These are phyloP conservation scores for sweet orange (Citrus sinensis) DNA, from an alignment of 345 rosid genomes.

Conservation along the genomic window DVS_A1.0 CM039165.1:25563501-25564000, in stretches of 20 bases:
- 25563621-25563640: conserved; percentile 50
- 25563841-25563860: not conserved
- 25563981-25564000: not conserved
- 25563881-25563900: not conserved
- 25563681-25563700: conserved; percentile 43
- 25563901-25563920: not conserved
- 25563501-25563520: conserved; percentile 26
- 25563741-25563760: not conserved
- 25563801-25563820: not conserved
- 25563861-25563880: not conserved
- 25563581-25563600: conserved; percentile 39
- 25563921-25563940: not conserved
- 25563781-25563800: not conserved
- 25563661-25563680: conserved; percentile 42
- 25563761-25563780: not conserved
- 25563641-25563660: conserved; percentile 36
- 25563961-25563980: not conserved
- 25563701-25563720: conserved; percentile 44
- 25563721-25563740: not conserved
- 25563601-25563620: conserved; percentile 49
- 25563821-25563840: not conserved
- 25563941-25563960: not conserved
- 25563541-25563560: conserved; percentile 42
- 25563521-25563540: conserved; percentile 14
- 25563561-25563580: conserved; percentile 40